Evolutionary conservation across 2,329 filamentous ascomycete species (phyloP), one percentile per base, ranked within the genome.

Genomic region (Whalleya microplaca): DNA sequence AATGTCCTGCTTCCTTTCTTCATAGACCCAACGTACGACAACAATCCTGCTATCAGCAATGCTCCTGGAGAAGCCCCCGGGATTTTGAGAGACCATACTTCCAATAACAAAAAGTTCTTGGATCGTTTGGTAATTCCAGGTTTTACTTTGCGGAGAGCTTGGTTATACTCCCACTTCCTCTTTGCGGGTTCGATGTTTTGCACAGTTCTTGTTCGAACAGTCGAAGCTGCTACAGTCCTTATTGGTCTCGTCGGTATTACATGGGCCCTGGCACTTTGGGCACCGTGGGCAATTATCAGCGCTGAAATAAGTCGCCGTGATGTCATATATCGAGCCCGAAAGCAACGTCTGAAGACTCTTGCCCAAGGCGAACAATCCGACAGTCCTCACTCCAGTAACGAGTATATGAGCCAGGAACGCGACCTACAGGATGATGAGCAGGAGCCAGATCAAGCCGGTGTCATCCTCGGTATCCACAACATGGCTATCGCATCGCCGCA

Each of bases 381-480:
- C 40, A 44, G 47, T 32, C 58, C 54, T 12, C 37, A 29, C 18
- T 60, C 63, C 9, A 54, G 69, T 27, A 65, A 68, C 16, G 46
- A 68, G 10, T 59, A 73, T 23, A 62, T 69, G 3, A 62, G 72
- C 21, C 66, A 65, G 9, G 73, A 73, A 7, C 73, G 52, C n/a
- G 53, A 48, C 2, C 41, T 64, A 16, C 77, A 83, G 45, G 80
- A 81, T n/a, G 78, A 81, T n/a, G 80, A 82, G 2, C 80, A 84
- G 21, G 81, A 84, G 41, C 79, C 84, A 2, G 90, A 93, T 67
- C 89, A 95, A 70, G 91, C 92, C 3, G 92, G 94, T 42, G 90
- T 97, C 41, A 92, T 98, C 44, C 82, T 98, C 2, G 94, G 94
- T 8, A 92, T 98, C 52, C 94, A 98, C 78, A 98, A 98, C 73